phyloP scores from a whole-genome alignment of 2,329 filamentous ascomycete genomes.

The Colletotrichum sp. region DNA sequence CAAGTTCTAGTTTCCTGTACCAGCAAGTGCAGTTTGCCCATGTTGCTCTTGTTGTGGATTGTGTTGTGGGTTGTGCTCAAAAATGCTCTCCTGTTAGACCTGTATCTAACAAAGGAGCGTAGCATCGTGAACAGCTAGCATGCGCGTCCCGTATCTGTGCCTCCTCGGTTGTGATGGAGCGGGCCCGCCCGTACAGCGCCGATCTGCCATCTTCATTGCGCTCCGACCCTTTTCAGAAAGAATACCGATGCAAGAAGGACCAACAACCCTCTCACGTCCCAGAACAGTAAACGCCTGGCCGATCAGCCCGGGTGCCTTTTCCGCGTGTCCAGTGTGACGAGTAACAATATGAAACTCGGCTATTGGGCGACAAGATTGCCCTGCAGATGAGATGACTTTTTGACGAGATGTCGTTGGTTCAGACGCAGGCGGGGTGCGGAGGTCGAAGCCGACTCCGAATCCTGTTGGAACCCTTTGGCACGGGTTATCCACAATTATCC shows the following conservation, averaged over 20 bases:
- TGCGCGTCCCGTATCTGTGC: background rate
- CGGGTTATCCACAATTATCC: background rate
- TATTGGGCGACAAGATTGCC: background rate
- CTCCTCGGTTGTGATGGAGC: background rate
- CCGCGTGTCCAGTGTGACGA: background rate
- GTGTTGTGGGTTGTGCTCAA: no score
- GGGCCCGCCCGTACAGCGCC: background rate
- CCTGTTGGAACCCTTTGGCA: background rate
- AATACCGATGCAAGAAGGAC: background rate
- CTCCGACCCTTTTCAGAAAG: background rate
- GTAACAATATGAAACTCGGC: background rate
- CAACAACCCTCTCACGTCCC: background rate
- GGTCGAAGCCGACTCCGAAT: background rate
- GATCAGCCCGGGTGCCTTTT: background rate
- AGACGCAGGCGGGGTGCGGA: background rate
- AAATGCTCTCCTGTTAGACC: background rate
- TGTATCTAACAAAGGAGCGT: background rate
- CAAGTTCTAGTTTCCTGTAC: no score
- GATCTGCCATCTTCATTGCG: background rate
- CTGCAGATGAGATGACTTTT: background rate
- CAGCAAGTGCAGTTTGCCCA: no score
- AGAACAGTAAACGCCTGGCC: background rate
- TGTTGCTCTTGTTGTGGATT: no score
- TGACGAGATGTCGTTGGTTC: background rate
- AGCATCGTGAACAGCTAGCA: background rate